Evolutionary conservation across 2,329 filamentous ascomycete species (phyloP).

Genomic region (Fusarium subtropicale): DNA sequence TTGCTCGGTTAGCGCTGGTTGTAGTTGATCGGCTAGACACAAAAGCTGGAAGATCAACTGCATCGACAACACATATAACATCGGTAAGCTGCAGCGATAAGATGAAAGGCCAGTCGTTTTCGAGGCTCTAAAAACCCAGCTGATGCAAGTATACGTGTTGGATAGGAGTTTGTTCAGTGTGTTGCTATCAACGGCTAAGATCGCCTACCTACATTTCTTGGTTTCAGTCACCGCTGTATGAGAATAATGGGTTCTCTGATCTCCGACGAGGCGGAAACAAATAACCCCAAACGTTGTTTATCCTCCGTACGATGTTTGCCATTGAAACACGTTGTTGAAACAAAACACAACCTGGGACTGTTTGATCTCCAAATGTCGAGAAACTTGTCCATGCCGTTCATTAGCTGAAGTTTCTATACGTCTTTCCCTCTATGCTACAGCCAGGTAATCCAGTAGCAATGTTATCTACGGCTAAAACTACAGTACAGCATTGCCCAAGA

Average conservation of each 20-base stretch:
- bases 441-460: not conserved
- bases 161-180: constrained; percentile 16
- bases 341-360: not conserved
- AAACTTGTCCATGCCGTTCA: not conserved
- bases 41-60: constrained; percentile 8
- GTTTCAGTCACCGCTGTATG: not conserved
- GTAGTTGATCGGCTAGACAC: constrained; percentile 6
- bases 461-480: constrained; percentile 6
- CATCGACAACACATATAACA: not conserved
- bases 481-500: constrained; percentile 19
- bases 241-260: not conserved
- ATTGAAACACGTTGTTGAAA: not conserved
- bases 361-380: not conserved
- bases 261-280: not conserved
- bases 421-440: not conserved
- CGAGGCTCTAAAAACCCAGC: not conserved
- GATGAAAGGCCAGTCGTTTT: constrained; percentile 8
- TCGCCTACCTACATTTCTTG: not conserved
- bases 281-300: not conserved
- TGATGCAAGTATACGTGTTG: constrained; percentile 19
- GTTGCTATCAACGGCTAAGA: not conserved
- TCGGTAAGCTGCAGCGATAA: constrained; percentile 9
- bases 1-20: constrained; percentile 1
- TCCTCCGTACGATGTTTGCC: not conserved
- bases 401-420: not conserved